Evolutionary conservation across 257 asterid species (phyloP).

Genomic region (Voacanga thouarsii): DNA sequence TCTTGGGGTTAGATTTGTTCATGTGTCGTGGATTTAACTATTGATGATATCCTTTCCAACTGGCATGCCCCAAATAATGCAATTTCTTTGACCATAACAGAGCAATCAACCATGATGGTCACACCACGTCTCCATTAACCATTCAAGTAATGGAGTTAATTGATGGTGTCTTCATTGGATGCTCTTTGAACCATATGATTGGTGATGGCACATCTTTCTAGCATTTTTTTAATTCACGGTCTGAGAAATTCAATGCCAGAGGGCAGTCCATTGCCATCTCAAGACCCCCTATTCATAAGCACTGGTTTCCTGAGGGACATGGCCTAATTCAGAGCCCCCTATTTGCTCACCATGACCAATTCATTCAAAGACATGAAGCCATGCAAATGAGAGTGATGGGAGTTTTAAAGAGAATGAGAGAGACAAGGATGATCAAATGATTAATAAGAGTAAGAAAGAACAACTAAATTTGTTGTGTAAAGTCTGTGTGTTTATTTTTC

Average conservation of each 20-base stretch:
- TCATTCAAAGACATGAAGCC: slow-evolving; percentile 21
- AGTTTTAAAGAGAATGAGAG: no score
- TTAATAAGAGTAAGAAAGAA: no score
- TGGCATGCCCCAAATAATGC: slow-evolving; percentile 28
- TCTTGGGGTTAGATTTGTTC: slow-evolving; percentile 36
- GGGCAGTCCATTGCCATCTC: slow-evolving; percentile 12
- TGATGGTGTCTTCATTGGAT: slow-evolving; percentile 42
- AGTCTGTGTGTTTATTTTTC: no score
- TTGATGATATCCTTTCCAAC: slow-evolving; percentile 30
- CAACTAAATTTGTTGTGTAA: no score
- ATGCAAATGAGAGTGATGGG: slow-evolving; percentile 24
- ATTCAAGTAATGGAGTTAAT: slow-evolving; percentile 34
- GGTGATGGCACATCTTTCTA: slow-evolving; percentile 43
- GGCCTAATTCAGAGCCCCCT: slow-evolving; percentile 12
- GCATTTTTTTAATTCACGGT: slow-evolving; percentile 35
- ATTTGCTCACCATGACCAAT: slow-evolving; percentile 24
- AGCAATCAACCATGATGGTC: slow-evolving; percentile 39
- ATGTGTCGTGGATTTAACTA: slow-evolving; percentile 23
- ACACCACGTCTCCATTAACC: slow-evolving; percentile 21
- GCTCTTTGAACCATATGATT: slow-evolving; percentile 31
- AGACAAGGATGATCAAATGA: no score
- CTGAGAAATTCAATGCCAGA: slow-evolving; percentile 22
- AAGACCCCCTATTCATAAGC: slow-evolving; percentile 25
- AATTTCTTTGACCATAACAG: slow-evolving; percentile 36
- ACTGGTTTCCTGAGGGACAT: slow-evolving; percentile 29